Percentiles rank a stretch among this genome's conserved stretches.
Conservation (phyloP, 495 filamentous ascomycete genomes). For the Trichocladium antarcticum region DNA sequence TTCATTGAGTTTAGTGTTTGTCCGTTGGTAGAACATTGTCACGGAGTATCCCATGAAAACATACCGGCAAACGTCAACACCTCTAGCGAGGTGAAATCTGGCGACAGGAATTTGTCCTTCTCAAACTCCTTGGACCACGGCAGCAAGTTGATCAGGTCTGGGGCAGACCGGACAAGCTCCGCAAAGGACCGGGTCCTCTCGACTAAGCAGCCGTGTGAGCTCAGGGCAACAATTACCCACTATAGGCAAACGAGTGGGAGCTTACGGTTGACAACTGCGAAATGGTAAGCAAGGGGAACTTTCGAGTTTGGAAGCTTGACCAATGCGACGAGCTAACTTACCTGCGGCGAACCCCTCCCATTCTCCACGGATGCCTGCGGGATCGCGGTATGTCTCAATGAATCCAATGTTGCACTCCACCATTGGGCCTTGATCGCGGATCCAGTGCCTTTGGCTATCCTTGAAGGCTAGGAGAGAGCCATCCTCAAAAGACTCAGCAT, state of each 20-base stretch:
- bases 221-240: neutral
- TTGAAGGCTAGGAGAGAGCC: constrained; percentile 85
- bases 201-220: constrained; percentile 26
- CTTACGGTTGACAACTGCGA: constrained; percentile 43
- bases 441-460: constrained; percentile 83
- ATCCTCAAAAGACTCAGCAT: constrained; percentile 70
- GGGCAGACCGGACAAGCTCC: constrained; percentile 68
- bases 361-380: constrained; percentile 83
- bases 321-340: neutral
- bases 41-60: neutral
- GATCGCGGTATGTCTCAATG: constrained; percentile 92
- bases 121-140: constrained; percentile 87
- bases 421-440: constrained; percentile 77
- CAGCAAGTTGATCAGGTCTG: constrained; percentile 71
- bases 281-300: neutral
- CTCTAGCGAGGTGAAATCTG: constrained; percentile 85
- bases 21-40: neutral
- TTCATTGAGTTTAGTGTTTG: neutral
- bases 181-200: constrained; percentile 88
- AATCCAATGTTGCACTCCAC: constrained; percentile 92
- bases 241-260: neutral
- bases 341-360: constrained; percentile 86
- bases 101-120: constrained; percentile 86
- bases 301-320: no score
- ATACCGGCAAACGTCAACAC: constrained; percentile 44